Evolutionary conservation across 148 eudicot species (phyloP).

Genomic region (Euryodendron excelsum): DNA sequence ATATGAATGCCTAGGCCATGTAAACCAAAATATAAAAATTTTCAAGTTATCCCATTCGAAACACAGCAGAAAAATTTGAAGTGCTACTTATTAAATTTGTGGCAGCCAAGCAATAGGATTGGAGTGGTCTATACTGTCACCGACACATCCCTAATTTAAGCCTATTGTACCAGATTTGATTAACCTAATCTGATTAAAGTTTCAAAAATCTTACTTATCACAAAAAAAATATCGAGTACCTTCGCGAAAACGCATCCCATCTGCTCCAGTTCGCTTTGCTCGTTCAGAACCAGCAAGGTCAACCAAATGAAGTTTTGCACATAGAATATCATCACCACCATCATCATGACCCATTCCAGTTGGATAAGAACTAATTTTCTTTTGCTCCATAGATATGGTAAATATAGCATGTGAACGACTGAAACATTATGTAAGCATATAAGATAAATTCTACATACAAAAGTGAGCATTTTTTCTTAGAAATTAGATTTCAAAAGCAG

Average conservation of each 20-base stretch:
- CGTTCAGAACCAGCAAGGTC: constrained; percentile 99
- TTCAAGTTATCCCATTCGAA: background rate
- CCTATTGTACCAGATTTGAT: background rate
- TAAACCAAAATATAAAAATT: background rate
- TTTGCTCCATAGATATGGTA: constrained; percentile 92
- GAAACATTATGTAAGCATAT: constrained; percentile 13
- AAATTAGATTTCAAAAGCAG: background rate
- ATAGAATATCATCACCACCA: constrained; percentile 62
- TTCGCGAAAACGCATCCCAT: constrained; percentile 88
- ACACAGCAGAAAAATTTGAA: background rate
- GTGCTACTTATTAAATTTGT: background rate
- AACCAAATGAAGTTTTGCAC: constrained; percentile 88
- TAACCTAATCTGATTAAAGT: background rate
- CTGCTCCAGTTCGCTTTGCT: constrained; percentile 96
- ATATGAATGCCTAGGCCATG: constrained; percentile 74
- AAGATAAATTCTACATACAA: background rate
- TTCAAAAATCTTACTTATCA: background rate
- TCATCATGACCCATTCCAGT: constrained; percentile 43
- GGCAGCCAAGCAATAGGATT: constrained; percentile 7
- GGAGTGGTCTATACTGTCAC: background rate
- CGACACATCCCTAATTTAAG: background rate
- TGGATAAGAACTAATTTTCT: constrained; percentile 39
- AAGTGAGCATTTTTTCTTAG: background rate
- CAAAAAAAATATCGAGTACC: constrained; percentile 43
- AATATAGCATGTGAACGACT: constrained; percentile 99